Evolutionary conservation across 2,329 filamentous ascomycete species (phyloP), one percentile per base, ranked within the genome.

Genomic region (Neoscytalidium dimidiatum): DNA sequence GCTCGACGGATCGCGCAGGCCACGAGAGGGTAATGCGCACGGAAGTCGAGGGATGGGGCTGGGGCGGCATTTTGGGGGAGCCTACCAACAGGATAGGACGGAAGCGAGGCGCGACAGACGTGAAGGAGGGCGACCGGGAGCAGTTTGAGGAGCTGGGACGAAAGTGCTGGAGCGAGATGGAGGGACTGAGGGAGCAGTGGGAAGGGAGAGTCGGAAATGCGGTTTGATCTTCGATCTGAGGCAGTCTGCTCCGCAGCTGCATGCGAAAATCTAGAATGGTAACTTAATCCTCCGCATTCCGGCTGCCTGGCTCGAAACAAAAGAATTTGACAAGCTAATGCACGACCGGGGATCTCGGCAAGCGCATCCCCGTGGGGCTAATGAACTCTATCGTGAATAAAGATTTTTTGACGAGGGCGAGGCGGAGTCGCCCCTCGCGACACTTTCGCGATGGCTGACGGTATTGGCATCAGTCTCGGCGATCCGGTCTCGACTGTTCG

Each of bases 31-130:
- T 92, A 4, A 90, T 89, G 77, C 87, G 87, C 71, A 96, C 93
- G 1, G 92, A 97, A 76, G 89, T 96, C 3, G 88, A 92, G 48
- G 92, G 92, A 7, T 97, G 94, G 93, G 94, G 92, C 0, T 82
- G 82, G 74, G 83, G 84, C 49, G 87, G 87, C 2, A 80, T 79
- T 33, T 74, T 85, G 56, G 80, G 82, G 0, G 90, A 88, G 69
- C 74, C 69, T 57, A 68, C 44, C 71, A 76, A 63, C 58, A 79
- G 82, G 62, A 79, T 82, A 26, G 81, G 83, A 11, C 83, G 92
- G 67, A 89, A 86, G 75, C 81, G 82, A 3, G 85, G 83, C 14
- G 84, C 85, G 1, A 77, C 74, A 26, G 83, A 89, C 62, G 78
- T 88, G 52, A 93, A 88, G 0, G 77, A 83, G 67, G 87, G 91